Evolutionary conservation across 169 alveolate genomes (phyloP).

Genomic region (Miamiensis avidus): DNA sequence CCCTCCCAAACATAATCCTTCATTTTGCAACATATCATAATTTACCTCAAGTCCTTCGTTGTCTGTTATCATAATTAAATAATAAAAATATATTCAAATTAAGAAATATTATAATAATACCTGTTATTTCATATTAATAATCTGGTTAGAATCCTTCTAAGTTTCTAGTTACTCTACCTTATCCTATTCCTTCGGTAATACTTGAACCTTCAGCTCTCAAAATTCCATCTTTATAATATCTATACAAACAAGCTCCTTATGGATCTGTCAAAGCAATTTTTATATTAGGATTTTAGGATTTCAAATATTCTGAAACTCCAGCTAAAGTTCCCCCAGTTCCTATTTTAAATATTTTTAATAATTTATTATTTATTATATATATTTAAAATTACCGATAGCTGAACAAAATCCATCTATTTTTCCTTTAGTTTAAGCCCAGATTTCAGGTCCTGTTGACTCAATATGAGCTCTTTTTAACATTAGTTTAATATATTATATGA

Average conservation of each 20-base stretch:
- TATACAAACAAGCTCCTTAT: constrained; percentile 22
- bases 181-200: not conserved
- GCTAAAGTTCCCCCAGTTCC: constrained; percentile 50
- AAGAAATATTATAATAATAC: not conserved
- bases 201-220: not conserved
- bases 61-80: not conserved
- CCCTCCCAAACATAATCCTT: not conserved
- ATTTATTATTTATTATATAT: too few species aligned
- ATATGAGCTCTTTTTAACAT: constrained; percentile 25
- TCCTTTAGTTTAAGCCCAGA: constrained; percentile 31
- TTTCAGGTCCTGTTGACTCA: constrained; percentile 40
- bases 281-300: constrained; percentile 10
- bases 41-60: not conserved
- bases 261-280: constrained; percentile 29
- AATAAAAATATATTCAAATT: not conserved
- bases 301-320: constrained; percentile 29
- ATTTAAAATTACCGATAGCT: too few species aligned
- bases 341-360: too few species aligned
- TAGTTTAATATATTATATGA: too few species aligned
- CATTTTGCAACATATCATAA: not conserved
- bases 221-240: not conserved
- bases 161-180: not conserved
- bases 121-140: not conserved
- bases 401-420: constrained; percentile 32
- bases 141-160: not conserved